phyloP scores from a whole-genome alignment of 495 filamentous ascomycete species.

The Penicillium pulvis region DNA sequence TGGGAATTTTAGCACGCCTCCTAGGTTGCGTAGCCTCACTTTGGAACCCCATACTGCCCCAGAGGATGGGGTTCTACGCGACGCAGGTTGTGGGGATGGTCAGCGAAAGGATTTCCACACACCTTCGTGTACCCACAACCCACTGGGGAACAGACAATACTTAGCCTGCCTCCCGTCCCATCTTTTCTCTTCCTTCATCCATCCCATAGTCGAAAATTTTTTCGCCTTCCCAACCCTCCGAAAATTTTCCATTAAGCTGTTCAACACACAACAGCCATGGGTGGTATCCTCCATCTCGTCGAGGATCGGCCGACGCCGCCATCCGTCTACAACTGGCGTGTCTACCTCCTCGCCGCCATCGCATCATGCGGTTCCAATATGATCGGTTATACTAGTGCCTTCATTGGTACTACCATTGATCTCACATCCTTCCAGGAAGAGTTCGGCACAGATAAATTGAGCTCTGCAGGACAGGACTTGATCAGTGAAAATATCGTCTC shows the following conservation, averaged over 20 bases:
- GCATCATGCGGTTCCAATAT: conserved; percentile 71
- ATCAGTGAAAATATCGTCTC: conserved; percentile 69
- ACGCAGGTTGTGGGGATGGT: conserved; percentile 35
- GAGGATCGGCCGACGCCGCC: conserved; percentile 67
- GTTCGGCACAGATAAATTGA: conserved; percentile 54
- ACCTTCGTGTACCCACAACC: conserved; percentile 14
- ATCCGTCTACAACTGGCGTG: conserved; percentile 75
- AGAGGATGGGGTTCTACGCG: conserved; percentile 31
- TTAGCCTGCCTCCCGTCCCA: conserved; percentile 24
- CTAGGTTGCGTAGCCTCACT: conserved; percentile 19
- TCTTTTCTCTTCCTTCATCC: conserved; percentile 10
- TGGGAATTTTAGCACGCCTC: conserved; percentile 18
- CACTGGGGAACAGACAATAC: conserved; percentile 25
- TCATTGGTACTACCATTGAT: conserved; percentile 70
- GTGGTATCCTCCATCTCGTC: conserved; percentile 54
- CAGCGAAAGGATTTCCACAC: conserved; percentile 26
- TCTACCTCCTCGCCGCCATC: conserved; percentile 62
- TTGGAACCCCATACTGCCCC: conserved; percentile 36
- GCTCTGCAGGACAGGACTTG: conserved; percentile 40
- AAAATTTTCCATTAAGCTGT: conserved; percentile 17
- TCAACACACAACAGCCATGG: conserved; percentile 46
- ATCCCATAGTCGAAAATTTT: conserved; percentile 8
- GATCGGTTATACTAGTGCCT: conserved; percentile 72
- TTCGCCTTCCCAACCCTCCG: conserved; percentile 1
- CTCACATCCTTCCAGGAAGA: conserved; percentile 60